phyloP scores from a whole-genome alignment of 495 filamentous ascomycete species.

The Parathielavia hyrcaniae region DNA sequence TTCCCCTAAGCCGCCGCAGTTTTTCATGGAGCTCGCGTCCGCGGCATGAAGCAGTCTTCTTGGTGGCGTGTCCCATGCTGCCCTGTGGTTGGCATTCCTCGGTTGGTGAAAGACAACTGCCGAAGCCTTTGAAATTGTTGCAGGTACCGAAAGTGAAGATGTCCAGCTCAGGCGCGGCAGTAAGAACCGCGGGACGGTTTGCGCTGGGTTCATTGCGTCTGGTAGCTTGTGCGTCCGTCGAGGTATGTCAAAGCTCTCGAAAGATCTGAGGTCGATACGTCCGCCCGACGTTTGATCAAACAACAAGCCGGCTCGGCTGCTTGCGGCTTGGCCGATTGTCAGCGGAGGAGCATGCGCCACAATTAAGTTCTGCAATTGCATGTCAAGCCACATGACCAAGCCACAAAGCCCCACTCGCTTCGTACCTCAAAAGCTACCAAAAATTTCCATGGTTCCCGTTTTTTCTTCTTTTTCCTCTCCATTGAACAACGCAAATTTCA shows the following conservation, averaged over 20 bases:
- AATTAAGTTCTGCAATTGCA: background rate
- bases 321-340: constrained; percentile 12
- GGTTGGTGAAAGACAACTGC: constrained; percentile 17
- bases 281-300: background rate
- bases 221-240: background rate
- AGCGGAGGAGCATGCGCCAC: background rate
- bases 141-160: constrained; percentile 19
- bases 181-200: constrained; percentile 46
- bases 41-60: constrained; percentile 15
- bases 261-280: background rate
- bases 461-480: constrained; percentile 34
- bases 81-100: background rate
- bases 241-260: background rate
- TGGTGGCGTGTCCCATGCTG: constrained; percentile 8
- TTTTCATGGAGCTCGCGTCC: background rate
- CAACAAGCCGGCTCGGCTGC: constrained; percentile 11
- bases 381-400: background rate
- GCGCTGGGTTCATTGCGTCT: constrained; percentile 26
- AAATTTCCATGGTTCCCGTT: constrained; percentile 23
- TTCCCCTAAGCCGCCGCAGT: background rate
- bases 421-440: constrained; percentile 11
- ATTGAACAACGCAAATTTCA: constrained; percentile 50
- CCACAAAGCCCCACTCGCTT: constrained; percentile 1
- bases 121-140: constrained; percentile 12
- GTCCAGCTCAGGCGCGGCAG: constrained; percentile 52